These are phyloP conservation scores for Aspergillus sp. DNA, from an alignment of 2,329 filamentous ascomycete species.

Conservation along the genomic window DNA sequence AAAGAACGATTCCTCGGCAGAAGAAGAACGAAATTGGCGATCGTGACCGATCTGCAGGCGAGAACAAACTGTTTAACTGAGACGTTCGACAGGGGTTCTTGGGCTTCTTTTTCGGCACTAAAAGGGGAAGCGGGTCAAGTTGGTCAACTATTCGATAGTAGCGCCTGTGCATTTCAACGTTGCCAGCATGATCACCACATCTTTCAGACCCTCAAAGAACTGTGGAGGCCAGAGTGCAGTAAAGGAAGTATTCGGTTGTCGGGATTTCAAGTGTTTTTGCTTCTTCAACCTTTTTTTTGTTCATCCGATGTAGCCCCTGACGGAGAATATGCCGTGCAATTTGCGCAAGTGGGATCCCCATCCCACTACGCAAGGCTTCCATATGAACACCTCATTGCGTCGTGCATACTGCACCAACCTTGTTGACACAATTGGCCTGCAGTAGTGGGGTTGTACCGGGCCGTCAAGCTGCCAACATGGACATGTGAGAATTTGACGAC, in stretches of 20 bases:
- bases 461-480: neutral
- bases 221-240: neutral
- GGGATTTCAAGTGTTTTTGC: neutral
- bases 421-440: neutral
- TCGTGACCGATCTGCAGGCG: constrained; percentile 20
- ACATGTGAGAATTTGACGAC: neutral
- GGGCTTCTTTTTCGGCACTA: constrained; percentile 22
- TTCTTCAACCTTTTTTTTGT: constrained; percentile 4
- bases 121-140: constrained; percentile 28
- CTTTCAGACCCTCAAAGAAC: neutral
- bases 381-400: neutral
- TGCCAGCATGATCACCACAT: neutral
- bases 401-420: neutral
- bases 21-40: constrained; percentile 13
- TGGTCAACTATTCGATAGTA: constrained; percentile 16
- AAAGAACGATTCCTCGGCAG: constrained; percentile 15
- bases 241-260: neutral
- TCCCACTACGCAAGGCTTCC: neutral
- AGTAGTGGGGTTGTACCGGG: neutral
- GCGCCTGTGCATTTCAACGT: constrained; percentile 3
- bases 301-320: neutral
- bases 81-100: constrained; percentile 20
- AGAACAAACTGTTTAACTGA: constrained; percentile 13
- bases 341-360: neutral
- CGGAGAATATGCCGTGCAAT: constrained; percentile 2